Evolutionary conservation across 306 rosid genomes (phyloP), one percentile per base, ranked within the genome.

Genomic region (Medicago arabica): DNA sequence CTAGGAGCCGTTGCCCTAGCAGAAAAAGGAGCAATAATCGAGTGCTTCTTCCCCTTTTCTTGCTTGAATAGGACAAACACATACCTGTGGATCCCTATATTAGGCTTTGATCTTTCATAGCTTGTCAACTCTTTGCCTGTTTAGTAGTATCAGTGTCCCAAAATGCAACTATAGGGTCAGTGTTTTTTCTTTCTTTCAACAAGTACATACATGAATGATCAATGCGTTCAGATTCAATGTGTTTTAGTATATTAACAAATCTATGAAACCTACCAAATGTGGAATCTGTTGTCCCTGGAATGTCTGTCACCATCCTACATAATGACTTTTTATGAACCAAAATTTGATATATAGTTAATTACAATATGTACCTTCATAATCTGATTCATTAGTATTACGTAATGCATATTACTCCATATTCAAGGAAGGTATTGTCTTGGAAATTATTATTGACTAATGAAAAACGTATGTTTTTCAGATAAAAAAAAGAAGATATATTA

Each of bases 251-350:
- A 53, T 8, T 3, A 10, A 47, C 23, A 4, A 53, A 49, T n/a
- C 14, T 25, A 28, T 39, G 53, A 16, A 68, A 81, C 82, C 70
- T 86, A 94, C 98, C 98, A 86, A 92, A 94, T 75, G 95, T 82
- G 80, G 88, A 92, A 72, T 92, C 96, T 66, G 98, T 94, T 17
- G 98, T 90, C 50, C 98, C 98, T 31, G 98, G 98, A 74, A 94
- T 94, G 83, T 94, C 98, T 25, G 97, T 86, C 83, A 94, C 97
- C 23, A 90, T 73, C 98, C 98, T 94, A 89, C 49, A 81, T 67
- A 67, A 58, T n/a, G 58, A 31, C 28, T 23, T 23, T 23, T 23
- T 46, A 25, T 72, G 3, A 74, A 46, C 57, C 75, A 68, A 17
- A 53, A 51, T 44, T 44, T 21, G 8, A 67, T 57, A 7, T 16